These are phyloP conservation scores for Cystobasidium ongulense DNA, from an alignment of 768 basidiomycete species.

Conservation along the genomic window DNA sequence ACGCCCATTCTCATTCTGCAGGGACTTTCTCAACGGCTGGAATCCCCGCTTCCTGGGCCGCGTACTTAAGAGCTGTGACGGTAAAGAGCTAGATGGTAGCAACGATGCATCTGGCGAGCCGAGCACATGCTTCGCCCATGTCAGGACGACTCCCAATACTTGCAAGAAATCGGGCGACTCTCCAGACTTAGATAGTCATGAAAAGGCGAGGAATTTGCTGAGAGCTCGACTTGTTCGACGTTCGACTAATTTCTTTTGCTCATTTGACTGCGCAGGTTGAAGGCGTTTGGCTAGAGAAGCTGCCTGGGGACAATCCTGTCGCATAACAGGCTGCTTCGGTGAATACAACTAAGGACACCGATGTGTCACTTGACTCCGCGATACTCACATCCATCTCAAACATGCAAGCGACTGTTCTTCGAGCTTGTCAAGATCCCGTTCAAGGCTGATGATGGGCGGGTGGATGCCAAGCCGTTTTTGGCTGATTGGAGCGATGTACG, in stretches of 20 bases:
- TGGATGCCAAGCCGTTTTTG: no score
- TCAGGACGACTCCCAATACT: not conserved
- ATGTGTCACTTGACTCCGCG: no score
- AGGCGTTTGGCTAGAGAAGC: not conserved
- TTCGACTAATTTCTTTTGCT: not conserved
- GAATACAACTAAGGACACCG: not conserved
- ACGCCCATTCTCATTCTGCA: not conserved
- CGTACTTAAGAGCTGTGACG: not conserved
- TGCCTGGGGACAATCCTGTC: not conserved
- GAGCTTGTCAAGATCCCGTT: no score
- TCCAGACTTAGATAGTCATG: not conserved
- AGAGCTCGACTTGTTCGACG: not conserved
- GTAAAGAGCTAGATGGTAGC: not conserved
- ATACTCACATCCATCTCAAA: no score
- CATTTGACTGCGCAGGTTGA: not conserved
- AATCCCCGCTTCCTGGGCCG: not conserved
- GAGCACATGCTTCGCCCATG: not conserved
- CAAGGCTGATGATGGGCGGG: no score
- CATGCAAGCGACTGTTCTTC: no score
- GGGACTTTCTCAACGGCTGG: slow-evolving; percentile 4
- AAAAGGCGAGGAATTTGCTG: not conserved
- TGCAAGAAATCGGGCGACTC: not conserved
- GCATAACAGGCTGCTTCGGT: no score
- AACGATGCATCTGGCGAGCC: not conserved
- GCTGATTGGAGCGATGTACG: no score